These are phyloP conservation scores for Cucurbita maxima DNA, from an alignment of 306 rosid genomes.

Conservation along the genomic window DNA sequence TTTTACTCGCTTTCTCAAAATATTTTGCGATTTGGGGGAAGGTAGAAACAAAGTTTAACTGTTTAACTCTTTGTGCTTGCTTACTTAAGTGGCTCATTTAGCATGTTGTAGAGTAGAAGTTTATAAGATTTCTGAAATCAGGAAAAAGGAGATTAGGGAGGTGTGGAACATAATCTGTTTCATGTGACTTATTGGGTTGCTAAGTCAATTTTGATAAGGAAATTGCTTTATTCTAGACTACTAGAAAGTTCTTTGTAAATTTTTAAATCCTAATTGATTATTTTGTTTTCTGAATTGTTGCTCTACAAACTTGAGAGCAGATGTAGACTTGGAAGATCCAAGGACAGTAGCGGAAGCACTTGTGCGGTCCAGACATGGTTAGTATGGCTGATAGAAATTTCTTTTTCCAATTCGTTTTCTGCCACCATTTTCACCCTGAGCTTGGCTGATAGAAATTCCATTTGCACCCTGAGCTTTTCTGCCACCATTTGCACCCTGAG, in stretches of 20 bases:
- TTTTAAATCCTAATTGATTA: neutral
- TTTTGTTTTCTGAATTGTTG: neutral
- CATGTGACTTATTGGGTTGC: neutral
- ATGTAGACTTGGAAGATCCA: conserved; percentile 64
- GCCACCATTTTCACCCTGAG: conserved; percentile 1
- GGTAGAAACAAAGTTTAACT: neutral
- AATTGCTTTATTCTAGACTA: neutral
- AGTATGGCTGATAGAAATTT: conserved; percentile 15
- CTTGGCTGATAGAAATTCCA: neutral
- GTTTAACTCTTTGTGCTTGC: neutral
- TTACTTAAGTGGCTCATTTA: neutral
- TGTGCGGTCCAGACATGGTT: conserved; percentile 53
- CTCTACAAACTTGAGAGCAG: conserved; percentile 39
- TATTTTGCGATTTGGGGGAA: neutral
- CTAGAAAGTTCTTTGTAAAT: neutral
- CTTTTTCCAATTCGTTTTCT: neutral
- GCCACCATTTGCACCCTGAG: conserved; percentile 1
- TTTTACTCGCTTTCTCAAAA: neutral
- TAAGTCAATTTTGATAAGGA: neutral
- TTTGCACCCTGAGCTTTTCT: neutral
- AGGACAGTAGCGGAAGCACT: conserved; percentile 59
- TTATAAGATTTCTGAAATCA: neutral
- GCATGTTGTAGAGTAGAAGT: neutral
- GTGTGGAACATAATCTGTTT: neutral
- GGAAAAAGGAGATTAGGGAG: neutral